Percentiles rank a stretch among this genome's conserved stretches.
Evolutionary conservation across 768 basidiomycete genomes (phyloP).

Genomic region (Rhodocollybia butyracea): DNA sequence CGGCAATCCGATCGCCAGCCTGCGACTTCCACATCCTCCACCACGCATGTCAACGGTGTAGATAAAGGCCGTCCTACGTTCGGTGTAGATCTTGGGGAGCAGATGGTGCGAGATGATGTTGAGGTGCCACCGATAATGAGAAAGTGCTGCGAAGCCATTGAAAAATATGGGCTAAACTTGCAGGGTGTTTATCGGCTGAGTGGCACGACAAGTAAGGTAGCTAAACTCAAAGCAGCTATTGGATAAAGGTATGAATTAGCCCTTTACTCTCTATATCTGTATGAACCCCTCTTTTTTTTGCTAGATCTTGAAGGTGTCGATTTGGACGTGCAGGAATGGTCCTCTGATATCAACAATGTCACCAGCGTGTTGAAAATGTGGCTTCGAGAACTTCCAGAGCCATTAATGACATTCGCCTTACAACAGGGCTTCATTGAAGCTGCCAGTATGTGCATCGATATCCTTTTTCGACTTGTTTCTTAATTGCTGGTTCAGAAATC

Average conservation of each 20-base stretch:
- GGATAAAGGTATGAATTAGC: constrained; percentile 64
- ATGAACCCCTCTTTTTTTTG: background rate
- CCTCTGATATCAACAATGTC: constrained; percentile 92
- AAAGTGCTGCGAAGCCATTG: constrained; percentile 90
- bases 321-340: constrained; percentile 86
- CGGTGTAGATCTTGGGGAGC: constrained; percentile 88
- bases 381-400: constrained; percentile 95
- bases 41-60: constrained; percentile 24
- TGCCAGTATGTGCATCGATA: constrained; percentile 61
- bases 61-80: constrained; percentile 83
- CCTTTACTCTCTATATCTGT: background rate
- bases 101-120: constrained; percentile 86
- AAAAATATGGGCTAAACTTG: constrained; percentile 77
- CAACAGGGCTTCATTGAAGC: constrained; percentile 96
- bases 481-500: constrained; percentile 47
- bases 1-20: constrained; percentile 25
- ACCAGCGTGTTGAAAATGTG: constrained; percentile 94
- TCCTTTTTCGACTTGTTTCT: background rate
- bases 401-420: constrained; percentile 76
- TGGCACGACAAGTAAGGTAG: constrained; percentile 86
- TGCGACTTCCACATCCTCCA: constrained; percentile 21
- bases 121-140: constrained; percentile 86
- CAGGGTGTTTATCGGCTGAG: constrained; percentile 94
- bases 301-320: constrained; percentile 84
- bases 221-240: constrained; percentile 76